Conservation (phyloP, 176 grass and related monocot species). For the Eleusine coracana region DNA sequence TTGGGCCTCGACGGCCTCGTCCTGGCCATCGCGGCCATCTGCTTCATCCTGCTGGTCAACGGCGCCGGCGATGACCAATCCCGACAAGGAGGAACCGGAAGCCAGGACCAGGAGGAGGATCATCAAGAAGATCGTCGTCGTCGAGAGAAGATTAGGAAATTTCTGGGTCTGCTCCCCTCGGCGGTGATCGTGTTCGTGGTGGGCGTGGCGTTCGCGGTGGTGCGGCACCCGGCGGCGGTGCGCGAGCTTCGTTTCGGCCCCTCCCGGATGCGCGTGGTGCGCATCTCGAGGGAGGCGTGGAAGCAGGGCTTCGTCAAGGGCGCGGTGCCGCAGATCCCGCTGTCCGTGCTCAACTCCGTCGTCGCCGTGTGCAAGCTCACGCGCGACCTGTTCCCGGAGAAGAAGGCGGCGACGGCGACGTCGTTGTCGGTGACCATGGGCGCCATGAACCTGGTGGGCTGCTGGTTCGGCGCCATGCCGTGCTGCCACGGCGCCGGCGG, state of each 20-base stretch:
- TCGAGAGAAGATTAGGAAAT: not conserved
- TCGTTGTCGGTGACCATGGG: slow-evolving; percentile 87
- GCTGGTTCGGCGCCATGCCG: slow-evolving; percentile 97
- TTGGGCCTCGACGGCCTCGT: slow-evolving; percentile 81
- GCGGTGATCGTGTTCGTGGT: slow-evolving; percentile 76
- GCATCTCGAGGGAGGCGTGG: slow-evolving; percentile 69
- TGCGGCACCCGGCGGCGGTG: slow-evolving; percentile 60
- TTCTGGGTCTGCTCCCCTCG: slow-evolving; percentile 35
- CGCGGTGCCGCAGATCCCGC: slow-evolving; percentile 75
- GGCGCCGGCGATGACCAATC: slow-evolving; percentile 54
- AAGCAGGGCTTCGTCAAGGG: slow-evolving; percentile 79
- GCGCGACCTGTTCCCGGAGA: slow-evolving; percentile 67
- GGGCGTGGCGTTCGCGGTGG: slow-evolving; percentile 68
- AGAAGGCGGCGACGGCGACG: slow-evolving; percentile 48
- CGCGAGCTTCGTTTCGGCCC: slow-evolving; percentile 62
- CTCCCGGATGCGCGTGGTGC: slow-evolving; percentile 57
- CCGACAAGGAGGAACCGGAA: not conserved
- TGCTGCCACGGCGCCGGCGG: slow-evolving; percentile 90
- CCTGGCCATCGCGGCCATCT: slow-evolving; percentile 50
- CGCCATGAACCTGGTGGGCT: slow-evolving; percentile 82
- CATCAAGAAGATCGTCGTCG: not conserved
- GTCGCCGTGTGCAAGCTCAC: slow-evolving; percentile 88
- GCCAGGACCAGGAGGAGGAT: not conserved
- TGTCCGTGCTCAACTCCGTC: slow-evolving; percentile 88
- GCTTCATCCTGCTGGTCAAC: slow-evolving; percentile 77